Evolutionary conservation across 2,329 filamentous ascomycete species (phyloP).

Genomic region (Penicillium vulpinum): DNA sequence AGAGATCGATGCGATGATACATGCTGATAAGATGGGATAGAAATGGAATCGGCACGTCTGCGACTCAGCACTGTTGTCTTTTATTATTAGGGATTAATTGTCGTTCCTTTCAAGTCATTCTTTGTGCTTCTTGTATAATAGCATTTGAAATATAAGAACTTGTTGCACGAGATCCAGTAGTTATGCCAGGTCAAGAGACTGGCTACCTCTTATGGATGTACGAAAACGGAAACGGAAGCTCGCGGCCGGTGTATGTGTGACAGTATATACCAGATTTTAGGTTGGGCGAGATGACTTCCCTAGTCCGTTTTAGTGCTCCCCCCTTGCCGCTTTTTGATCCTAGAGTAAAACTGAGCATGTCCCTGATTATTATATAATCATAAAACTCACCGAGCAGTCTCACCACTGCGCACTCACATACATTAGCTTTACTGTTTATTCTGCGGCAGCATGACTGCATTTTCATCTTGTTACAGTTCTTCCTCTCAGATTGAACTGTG

Average conservation of each 20-base stretch:
- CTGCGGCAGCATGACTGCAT: no score
- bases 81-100: background rate
- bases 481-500: no score
- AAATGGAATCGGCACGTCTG: background rate
- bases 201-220: no score
- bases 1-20: background rate
- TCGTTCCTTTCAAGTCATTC: background rate
- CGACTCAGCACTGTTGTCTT: background rate
- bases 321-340: background rate
- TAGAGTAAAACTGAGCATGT: background rate
- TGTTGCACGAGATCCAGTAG: background rate
- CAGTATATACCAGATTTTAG: background rate
- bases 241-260: no score
- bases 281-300: background rate
- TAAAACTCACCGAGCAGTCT: no score
- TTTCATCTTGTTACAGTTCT: no score
- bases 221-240: no score
- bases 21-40: background rate
- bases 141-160: background rate
- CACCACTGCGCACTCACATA: no score
- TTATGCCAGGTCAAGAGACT: no score
- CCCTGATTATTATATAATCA: no score
- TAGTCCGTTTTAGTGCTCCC: background rate
- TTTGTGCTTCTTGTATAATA: background rate
- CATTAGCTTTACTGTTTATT: no score